phyloP scores from a whole-genome alignment of 768 basidiomycete species.

The Dacryopinax spathularia region DNA sequence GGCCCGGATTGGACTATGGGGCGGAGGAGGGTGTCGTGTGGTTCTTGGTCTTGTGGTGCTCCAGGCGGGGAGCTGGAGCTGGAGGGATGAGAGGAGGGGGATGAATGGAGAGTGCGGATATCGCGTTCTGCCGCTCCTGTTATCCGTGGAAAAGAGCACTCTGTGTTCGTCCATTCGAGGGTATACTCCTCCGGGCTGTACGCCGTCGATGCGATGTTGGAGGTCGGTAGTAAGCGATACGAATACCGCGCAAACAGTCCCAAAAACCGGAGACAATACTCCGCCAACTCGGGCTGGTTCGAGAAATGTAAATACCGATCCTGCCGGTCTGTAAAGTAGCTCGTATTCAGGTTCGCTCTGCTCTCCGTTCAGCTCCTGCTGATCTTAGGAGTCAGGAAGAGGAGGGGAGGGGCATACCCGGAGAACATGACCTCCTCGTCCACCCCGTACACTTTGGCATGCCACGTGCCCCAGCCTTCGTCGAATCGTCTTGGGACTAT shows the following conservation, averaged over 20 bases:
- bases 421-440: conserved; percentile 88
- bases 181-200: conserved; percentile 30
- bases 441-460: conserved; percentile 86
- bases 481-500: conserved; percentile 86
- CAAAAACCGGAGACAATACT: conserved; percentile 75
- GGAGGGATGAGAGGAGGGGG: neutral
- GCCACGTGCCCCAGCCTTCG: conserved; percentile 98
- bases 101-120: neutral
- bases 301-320: conserved; percentile 80
- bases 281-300: conserved; percentile 45
- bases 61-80: conserved; percentile 15
- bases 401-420: conserved; percentile 43
- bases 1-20: conserved; percentile 86
- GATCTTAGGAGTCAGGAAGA: neutral
- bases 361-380: neutral
- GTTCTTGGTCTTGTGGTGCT: conserved; percentile 20
- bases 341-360: conserved; percentile 84
- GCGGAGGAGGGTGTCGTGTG: conserved; percentile 41
- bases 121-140: neutral
- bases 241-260: conserved; percentile 56
- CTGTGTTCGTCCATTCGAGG: conserved; percentile 52
- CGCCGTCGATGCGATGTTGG: conserved; percentile 20
- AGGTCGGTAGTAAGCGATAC: conserved; percentile 32
- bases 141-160: neutral
- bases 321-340: conserved; percentile 90